Evolutionary conservation across 164 flowering plant species (phyloP).

Genomic region (Umbilicus rupestris): DNA sequence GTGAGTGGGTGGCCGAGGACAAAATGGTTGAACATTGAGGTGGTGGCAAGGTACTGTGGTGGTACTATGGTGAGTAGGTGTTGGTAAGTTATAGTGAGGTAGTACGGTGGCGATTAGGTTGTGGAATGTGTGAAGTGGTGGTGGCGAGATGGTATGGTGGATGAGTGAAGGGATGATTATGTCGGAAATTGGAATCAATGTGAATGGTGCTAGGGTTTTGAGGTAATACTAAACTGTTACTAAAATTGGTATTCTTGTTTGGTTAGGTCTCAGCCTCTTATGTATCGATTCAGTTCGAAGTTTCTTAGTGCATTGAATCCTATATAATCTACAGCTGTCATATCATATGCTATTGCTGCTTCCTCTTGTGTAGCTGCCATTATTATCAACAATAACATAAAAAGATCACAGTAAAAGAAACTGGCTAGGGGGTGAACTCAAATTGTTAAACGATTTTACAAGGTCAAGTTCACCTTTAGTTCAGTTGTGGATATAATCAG

Average conservation of each 20-base stretch:
- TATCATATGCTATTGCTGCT: conserved; percentile 57
- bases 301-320: conserved; percentile 60
- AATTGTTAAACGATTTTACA: too few species aligned
- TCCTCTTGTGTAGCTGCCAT: conserved; percentile 64
- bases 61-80: too few species aligned
- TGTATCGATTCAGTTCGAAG: conserved; percentile 68
- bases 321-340: conserved; percentile 57
- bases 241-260: conserved; percentile 1
- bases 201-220: conserved; percentile 9
- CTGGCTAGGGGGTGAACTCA: too few species aligned
- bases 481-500: too few species aligned
- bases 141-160: conserved; percentile 13
- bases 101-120: background rate
- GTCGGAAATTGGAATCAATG: background rate
- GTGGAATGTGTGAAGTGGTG: too few species aligned
- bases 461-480: too few species aligned
- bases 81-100: too few species aligned
- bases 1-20: too few species aligned
- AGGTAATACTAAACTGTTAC: background rate
- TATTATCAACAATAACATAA: conserved; percentile 5
- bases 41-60: too few species aligned
- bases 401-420: too few species aligned
- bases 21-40: too few species aligned
- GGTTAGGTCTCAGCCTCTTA: conserved; percentile 61
- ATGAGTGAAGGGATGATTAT: conserved; percentile 14